Conservation (phyloP, 768 basidiomycete genomes). For the Mycena alexandri region DNA sequence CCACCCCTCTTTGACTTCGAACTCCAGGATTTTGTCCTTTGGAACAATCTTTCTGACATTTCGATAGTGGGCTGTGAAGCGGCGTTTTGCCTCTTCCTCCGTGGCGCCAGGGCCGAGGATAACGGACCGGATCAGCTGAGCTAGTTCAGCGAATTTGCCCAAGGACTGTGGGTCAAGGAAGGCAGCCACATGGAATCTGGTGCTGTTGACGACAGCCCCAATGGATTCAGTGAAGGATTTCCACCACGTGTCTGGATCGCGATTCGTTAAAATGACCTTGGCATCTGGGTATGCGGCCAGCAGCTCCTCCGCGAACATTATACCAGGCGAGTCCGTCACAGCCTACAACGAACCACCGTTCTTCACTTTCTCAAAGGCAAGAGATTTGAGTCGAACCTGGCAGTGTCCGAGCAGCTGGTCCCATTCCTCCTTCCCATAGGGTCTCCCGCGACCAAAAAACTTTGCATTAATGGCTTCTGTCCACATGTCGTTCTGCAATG, state of each 20-base stretch:
- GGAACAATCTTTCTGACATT: slow-evolving; percentile 8
- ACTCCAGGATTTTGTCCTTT: slow-evolving; percentile 6
- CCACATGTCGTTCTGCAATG: slow-evolving; percentile 9
- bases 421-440: slow-evolving; percentile 15
- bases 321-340: slow-evolving; percentile 6
- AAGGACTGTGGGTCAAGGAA: slow-evolving; percentile 1
- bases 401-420: slow-evolving; percentile 20
- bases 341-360: slow-evolving; percentile 4
- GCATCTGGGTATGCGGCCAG: slow-evolving; percentile 13
- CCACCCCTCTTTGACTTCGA: slow-evolving; percentile 15
- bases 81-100: slow-evolving; percentile 2
- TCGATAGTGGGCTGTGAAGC: slow-evolving; percentile 5
- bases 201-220: neutral
- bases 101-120: slow-evolving; percentile 10
- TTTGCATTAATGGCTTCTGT: slow-evolving; percentile 11
- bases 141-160: slow-evolving; percentile 6
- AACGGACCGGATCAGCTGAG: slow-evolving; percentile 5
- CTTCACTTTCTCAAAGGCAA: slow-evolving; percentile 1
- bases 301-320: slow-evolving; percentile 14
- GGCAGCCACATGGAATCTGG: slow-evolving; percentile 1
- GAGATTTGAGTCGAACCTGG: slow-evolving; percentile 3
- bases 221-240: slow-evolving; percentile 7
- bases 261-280: slow-evolving; percentile 12
- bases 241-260: slow-evolving; percentile 13
- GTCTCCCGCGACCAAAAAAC: slow-evolving; percentile 11